Evolutionary conservation across 73 alveolate species (phyloP).

Genomic region (Tetrahymena thermophila): DNA sequence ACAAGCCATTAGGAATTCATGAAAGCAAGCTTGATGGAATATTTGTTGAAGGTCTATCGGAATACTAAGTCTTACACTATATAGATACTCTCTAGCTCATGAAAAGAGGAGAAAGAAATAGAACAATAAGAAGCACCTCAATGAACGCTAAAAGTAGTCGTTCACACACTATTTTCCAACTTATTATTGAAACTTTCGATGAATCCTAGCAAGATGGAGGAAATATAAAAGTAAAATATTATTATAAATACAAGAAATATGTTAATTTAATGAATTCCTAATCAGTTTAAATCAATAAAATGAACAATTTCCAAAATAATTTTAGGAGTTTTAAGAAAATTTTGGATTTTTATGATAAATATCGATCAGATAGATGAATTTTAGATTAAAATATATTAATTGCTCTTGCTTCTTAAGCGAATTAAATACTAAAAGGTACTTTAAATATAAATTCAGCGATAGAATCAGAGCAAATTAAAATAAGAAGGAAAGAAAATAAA

Average conservation of each 20-base stretch:
- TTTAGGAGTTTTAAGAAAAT: too few relatives aligned
- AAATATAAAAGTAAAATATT: constrained; percentile 22
- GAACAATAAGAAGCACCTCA: constrained; percentile 65
- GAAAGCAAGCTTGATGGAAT: constrained; percentile 40
- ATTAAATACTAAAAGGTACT: too few relatives aligned
- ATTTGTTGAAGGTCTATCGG: constrained; percentile 59
- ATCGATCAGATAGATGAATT: too few relatives aligned
- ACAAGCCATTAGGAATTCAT: constrained; percentile 20
- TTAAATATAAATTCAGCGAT: too few relatives aligned
- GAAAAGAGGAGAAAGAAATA: constrained; percentile 66
- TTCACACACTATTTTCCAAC: constrained; percentile 65
- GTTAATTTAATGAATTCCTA: too few relatives aligned
- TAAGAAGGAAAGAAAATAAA: too few relatives aligned
- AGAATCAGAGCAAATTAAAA: too few relatives aligned
- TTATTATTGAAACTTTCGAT: constrained; percentile 50
- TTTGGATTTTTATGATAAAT: too few relatives aligned
- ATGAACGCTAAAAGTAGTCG: constrained; percentile 61
- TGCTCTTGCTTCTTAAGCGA: too few relatives aligned
- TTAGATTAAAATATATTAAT: too few relatives aligned
- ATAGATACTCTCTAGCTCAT: constrained; percentile 60
- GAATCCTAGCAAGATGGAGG: constrained; percentile 49
- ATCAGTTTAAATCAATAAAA: too few relatives aligned
- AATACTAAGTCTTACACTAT: constrained; percentile 57
- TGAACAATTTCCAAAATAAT: too few relatives aligned
- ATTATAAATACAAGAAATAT: not conserved